Conservation (phyloP, 805 yeast species). For the Saccharomycopsis oosterbeekiorum region DNA sequence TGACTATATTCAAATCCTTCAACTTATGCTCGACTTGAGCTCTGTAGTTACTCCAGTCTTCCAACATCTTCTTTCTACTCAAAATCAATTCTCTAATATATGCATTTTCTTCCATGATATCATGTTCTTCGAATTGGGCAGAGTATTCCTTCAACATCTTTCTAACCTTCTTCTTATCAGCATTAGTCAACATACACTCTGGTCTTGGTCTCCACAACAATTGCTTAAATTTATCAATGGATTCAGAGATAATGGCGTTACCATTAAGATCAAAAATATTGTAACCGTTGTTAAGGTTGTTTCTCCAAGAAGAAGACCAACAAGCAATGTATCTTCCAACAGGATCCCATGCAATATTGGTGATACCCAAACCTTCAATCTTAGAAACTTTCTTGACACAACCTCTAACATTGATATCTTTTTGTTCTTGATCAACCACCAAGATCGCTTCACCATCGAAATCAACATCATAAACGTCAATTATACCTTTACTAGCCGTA, state of each 20-base stretch:
- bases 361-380: slow-evolving; percentile 65
- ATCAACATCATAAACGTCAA: slow-evolving; percentile 81
- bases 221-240: slow-evolving; percentile 73
- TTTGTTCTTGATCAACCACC: slow-evolving; percentile 27
- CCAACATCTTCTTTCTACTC: slow-evolving; percentile 68
- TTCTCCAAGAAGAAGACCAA: slow-evolving; percentile 82
- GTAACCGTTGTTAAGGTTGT: slow-evolving; percentile 83
- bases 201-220: slow-evolving; percentile 99
- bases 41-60: slow-evolving; percentile 84
- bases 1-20: slow-evolving; percentile 37
- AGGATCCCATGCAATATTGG: slow-evolving; percentile 89
- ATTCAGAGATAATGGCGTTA: slow-evolving; percentile 60
- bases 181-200: slow-evolving; percentile 57
- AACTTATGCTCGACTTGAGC: slow-evolving; percentile 37
- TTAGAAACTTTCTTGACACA: slow-evolving; percentile 52
- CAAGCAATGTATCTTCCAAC: slow-evolving; percentile 85
- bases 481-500: slow-evolving; percentile 43
- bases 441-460: slow-evolving; percentile 54
- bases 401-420: slow-evolving; percentile 39
- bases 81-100: slow-evolving; percentile 84
- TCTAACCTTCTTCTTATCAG: slow-evolving; percentile 81
- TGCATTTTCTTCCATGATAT: slow-evolving; percentile 91
- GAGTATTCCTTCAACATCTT: slow-evolving; percentile 82
- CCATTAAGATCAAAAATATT: slow-evolving; percentile 82
- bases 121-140: slow-evolving; percentile 88